Base-by-base conservation (phyloP, 805 yeast genomes). In the Kurtzmaniella cleridarum region DNA sequence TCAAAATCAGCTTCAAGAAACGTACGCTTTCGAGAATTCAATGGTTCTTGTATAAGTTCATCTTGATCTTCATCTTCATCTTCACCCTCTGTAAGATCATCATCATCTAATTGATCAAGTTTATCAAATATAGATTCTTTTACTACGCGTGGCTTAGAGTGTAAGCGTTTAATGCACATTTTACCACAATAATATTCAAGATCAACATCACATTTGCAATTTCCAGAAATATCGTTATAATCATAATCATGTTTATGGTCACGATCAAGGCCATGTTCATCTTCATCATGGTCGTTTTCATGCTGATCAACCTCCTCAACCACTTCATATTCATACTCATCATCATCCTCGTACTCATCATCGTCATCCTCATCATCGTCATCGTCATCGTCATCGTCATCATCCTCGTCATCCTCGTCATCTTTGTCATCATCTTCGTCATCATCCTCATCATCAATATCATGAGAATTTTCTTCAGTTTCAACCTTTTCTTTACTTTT, bases 401-500 rank as follows among this genome's bases (percentile, higher is more conserved):
- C 27, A 13, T 35, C 42, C 5, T 32, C 23, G 26, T 43, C 48
- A 15, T 41, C 38, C 32, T 28, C 40, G n/a, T 18, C 20, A 18
- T 29, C 17, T 27, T 33, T 41, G 33, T 28, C 38, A 1, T 36
- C 45, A 27, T 42, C 55, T 2, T 39, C 39, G 0, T 36, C 45
- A 27, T 41, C 54, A 2, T 39, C 37, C 14, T 36, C 45, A 8
- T 36, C 41, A 7, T 36, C 29, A n/a, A 13, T 18, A 14, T 30
- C 36, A 3, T 12, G 11, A 32, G 17, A 15, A 27, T 13, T 29
- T 8, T 32, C 35, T 5, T 24, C 28, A 17, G 14, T 23, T 30
- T 30, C 33, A 20, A 52, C 39, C 7, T 38, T 28, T 2, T 57
- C 57, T 29, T 49, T 30, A n/a, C n/a, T n/a, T n/a, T n/a, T n/a